Evolutionary conservation across 805 yeast genomes (phyloP).

Genomic region (Metschnikowia aberdeeniae): DNA sequence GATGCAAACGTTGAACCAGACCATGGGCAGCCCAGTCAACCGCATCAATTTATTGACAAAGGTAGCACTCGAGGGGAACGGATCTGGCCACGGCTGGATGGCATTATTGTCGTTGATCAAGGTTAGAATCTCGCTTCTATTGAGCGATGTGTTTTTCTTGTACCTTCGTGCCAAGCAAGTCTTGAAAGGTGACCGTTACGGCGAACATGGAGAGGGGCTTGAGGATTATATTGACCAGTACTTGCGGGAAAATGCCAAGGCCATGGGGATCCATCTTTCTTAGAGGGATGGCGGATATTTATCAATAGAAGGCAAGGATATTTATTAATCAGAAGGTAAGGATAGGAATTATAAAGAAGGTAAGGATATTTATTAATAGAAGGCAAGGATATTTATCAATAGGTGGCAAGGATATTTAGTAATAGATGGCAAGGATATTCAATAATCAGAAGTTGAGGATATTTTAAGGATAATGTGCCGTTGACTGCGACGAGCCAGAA

Average conservation of each 20-base stretch:
- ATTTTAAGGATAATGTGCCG: too few species aligned
- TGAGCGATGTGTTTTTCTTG: slow-evolving; percentile 32
- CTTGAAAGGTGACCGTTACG: slow-evolving; percentile 28
- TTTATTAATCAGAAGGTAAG: background rate
- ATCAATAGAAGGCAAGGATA: background rate
- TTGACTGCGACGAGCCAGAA: too few species aligned
- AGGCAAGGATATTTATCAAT: too few species aligned
- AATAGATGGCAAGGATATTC: too few species aligned
- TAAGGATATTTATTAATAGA: too few species aligned
- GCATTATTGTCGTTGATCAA: slow-evolving; percentile 18
- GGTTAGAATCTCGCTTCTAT: slow-evolving; percentile 22
- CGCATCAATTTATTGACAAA: slow-evolving; percentile 59
- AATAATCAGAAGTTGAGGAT: too few species aligned
- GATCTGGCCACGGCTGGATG: background rate
- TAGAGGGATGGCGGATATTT: background rate
- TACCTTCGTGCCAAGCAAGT: slow-evolving; percentile 31
- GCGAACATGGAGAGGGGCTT: slow-evolving; percentile 31
- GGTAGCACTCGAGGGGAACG: slow-evolving; percentile 40
- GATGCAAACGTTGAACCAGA: slow-evolving; percentile 64
- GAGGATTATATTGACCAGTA: slow-evolving; percentile 46
- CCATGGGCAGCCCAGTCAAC: slow-evolving; percentile 70
- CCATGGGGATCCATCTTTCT: slow-evolving; percentile 38
- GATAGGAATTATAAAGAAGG: too few species aligned
- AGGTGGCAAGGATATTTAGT: too few species aligned
- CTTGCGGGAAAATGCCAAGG: slow-evolving; percentile 39